Evolutionary conservation across 768 basidiomycete species (phyloP).

Genomic region (Rhodotorula toruloides): DNA sequence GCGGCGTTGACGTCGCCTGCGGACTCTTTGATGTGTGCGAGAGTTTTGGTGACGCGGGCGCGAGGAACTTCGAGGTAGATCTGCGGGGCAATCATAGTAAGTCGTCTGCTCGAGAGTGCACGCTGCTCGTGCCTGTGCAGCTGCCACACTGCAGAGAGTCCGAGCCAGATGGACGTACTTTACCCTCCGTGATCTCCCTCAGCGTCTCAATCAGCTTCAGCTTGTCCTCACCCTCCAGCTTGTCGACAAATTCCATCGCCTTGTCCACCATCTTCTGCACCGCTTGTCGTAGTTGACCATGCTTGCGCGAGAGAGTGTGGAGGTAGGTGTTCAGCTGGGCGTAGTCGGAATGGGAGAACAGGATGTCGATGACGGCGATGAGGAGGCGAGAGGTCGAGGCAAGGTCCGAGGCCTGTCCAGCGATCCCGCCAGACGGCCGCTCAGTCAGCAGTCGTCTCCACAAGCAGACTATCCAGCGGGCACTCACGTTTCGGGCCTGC

Average conservation of each 20-base stretch:
- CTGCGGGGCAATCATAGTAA: slow-evolving; percentile 49
- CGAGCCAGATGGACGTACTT: slow-evolving; percentile 55
- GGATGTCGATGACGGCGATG: slow-evolving; percentile 64
- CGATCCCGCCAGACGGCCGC: too few relatives aligned
- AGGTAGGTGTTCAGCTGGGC: slow-evolving; percentile 52
- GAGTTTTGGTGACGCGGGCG: slow-evolving; percentile 82
- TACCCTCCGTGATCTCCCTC: slow-evolving; percentile 89
- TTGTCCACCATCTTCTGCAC: slow-evolving; percentile 88
- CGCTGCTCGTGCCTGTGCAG: too few relatives aligned
- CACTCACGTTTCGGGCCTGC: slow-evolving; percentile 83
- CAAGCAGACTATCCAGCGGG: background rate
- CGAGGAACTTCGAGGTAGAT: slow-evolving; percentile 95
- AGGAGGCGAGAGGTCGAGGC: slow-evolving; percentile 82
- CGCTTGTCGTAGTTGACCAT: slow-evolving; percentile 87
- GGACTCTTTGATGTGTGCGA: slow-evolving; percentile 77
- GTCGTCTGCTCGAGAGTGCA: too few relatives aligned
- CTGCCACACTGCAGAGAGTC: background rate
- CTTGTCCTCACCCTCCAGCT: slow-evolving; percentile 72
- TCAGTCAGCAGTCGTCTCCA: too few relatives aligned
- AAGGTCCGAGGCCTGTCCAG: slow-evolving; percentile 91
- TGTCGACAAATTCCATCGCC: slow-evolving; percentile 72
- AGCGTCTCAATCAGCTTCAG: slow-evolving; percentile 82
- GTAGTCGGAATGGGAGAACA: slow-evolving; percentile 64
- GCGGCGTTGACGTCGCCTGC: slow-evolving; percentile 59
- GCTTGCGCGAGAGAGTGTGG: slow-evolving; percentile 77